Base-by-base conservation (phyloP, 371 early-diverging fungal genomes). In the Rhizopus microsporus region DNA sequence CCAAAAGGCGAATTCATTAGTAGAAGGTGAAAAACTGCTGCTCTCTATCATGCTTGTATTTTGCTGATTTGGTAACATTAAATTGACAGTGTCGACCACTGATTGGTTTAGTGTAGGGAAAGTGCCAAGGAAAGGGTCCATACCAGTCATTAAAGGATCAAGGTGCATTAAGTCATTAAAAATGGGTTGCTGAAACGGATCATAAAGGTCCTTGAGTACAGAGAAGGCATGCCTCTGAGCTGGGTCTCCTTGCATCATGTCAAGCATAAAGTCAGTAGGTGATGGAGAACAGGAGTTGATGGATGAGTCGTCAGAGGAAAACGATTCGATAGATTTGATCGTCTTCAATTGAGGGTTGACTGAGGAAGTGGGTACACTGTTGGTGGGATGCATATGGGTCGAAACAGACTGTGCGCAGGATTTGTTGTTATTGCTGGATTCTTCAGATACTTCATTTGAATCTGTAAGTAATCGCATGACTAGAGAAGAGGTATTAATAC, bases 381-480 rank as follows among this genome's bases (percentile, higher is more conserved):
- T 23, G 23, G 23, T 23, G 23, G 23, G 23, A 23, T 23, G 23
- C 23, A 23, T 23, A 23, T 23, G 23, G 23, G 23, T 23, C 23
- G 23, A 23, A 23, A 23, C 7, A 5, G 46, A 29, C 23, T 46
- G 46, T 29, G 23, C 46, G 12, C 46, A 46, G 15, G 46, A 15
- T 23, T 7, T 7, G 23, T n/a, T 17, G 30, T 8, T 29, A 23
- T 46, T 46, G 30, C 46, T 15, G 8, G 46, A 5, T 46, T 46
- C 46, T 46, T 77, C 76, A 33, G 75, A 69, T 2, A 61, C 56
- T 33, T 78, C 81, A 1, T 63, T 64, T 23, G 67, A 59, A 23
- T 80, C 81, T 38, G 69, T 71, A 52, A 80, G 53, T 32, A 80
- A 52, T 17, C 72, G 67, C 81, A 80, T 71, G 37, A 80, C 81